phyloP scores from a whole-genome alignment of 208 protist species.

The Porcisia deanei region DNA sequence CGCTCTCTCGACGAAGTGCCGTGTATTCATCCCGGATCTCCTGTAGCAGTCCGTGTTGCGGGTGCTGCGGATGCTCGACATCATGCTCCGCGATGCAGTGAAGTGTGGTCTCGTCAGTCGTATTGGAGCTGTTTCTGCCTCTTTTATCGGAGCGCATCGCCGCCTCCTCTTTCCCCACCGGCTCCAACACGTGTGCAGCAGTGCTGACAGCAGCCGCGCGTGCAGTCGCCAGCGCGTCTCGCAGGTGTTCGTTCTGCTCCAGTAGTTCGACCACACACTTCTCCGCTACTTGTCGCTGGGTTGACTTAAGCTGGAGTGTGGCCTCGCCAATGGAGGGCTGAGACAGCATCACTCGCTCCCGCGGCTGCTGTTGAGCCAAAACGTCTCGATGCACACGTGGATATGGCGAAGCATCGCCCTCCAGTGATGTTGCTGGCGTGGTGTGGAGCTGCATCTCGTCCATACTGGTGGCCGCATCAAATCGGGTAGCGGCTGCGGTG shows the following conservation, averaged over 20 bases:
- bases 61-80: not conserved
- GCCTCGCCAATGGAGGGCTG: slow-evolving; percentile 11
- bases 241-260: slow-evolving; percentile 9
- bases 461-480: not conserved
- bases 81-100: not conserved
- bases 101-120: not conserved
- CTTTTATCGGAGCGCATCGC: not conserved
- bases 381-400: slow-evolving; percentile 13
- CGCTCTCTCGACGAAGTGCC: slow-evolving; percentile 9
- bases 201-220: not conserved
- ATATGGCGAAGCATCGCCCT: not conserved
- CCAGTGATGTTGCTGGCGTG: not conserved
- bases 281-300: slow-evolving; percentile 14
- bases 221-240: not conserved
- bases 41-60: not conserved
- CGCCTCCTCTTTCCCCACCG: not conserved
- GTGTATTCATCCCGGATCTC: slow-evolving; percentile 7
- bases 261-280: slow-evolving; percentile 2
- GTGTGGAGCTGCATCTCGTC: not conserved
- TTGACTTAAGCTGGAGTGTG: slow-evolving; percentile 7
- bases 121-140: too few relatives aligned
- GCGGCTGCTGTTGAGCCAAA: slow-evolving; percentile 23
- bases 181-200: not conserved
- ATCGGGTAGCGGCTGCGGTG: not conserved
- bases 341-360: slow-evolving; percentile 19